These are phyloP conservation scores for Sporormia fimetaria DNA, from an alignment of 495 filamentous ascomycete species.

Conservation along the genomic window DNA sequence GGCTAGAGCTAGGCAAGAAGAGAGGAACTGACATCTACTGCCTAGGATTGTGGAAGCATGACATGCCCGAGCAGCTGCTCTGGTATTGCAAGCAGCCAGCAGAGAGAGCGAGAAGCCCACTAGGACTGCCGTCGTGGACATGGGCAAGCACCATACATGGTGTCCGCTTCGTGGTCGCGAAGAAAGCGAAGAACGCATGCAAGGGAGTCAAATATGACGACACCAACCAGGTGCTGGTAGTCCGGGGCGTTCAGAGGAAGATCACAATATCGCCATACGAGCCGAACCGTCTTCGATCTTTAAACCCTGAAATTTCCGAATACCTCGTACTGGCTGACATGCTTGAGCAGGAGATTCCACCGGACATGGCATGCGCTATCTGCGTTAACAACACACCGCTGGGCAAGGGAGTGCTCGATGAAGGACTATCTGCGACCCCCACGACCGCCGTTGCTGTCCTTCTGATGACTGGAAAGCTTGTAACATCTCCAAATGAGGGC, in stretches of 20 bases:
- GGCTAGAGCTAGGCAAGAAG: conserved; percentile 7
- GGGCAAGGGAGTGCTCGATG: conserved; percentile 8
- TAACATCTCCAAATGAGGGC: neutral
- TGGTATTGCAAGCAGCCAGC: conserved; percentile 16
- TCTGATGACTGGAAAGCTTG: conserved; percentile 5
- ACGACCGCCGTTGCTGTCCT: conserved; percentile 1
- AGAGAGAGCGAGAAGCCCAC: conserved; percentile 1
- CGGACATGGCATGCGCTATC: neutral
- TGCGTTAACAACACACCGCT: neutral
- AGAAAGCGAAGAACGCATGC: conserved; percentile 11
- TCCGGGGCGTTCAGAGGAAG: conserved; percentile 3
- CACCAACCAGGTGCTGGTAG: conserved; percentile 1
- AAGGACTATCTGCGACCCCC: neutral
- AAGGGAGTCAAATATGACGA: conserved; percentile 7
- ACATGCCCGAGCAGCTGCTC: conserved; percentile 9
- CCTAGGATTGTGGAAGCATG: conserved; percentile 10
- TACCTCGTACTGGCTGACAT: too few species aligned
- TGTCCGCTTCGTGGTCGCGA: conserved; percentile 7
- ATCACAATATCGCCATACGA: neutral
- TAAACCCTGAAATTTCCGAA: too few species aligned
- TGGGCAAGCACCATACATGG: conserved; percentile 19
- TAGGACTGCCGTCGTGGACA: conserved; percentile 11
- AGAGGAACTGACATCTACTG: conserved; percentile 10
- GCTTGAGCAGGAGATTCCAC: neutral
- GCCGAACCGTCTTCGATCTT: neutral